A percentile compares a stretch with the other conserved stretches of the same genome.
phyloP scores from a whole-genome alignment of 2,329 filamentous ascomycete species.

The Pyrenophora tritici-repentis region DNA sequence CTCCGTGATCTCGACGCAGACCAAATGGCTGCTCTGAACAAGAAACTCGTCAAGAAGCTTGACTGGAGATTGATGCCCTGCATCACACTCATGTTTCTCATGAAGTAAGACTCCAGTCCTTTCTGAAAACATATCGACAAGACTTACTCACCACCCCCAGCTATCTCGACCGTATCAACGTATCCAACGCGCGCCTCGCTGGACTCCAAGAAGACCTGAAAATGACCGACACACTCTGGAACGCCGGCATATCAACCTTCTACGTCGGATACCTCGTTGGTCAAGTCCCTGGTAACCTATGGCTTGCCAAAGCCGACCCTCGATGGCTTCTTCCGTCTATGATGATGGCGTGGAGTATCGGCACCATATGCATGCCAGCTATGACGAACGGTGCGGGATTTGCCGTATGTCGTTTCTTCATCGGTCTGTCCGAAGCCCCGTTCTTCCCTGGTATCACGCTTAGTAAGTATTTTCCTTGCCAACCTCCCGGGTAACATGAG shows the following conservation, averaged over 20 bases:
- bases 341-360: constrained; percentile 52
- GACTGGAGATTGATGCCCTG: constrained; percentile 40
- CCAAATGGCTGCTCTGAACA: constrained; percentile 36
- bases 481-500: too few species aligned
- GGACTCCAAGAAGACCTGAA: constrained; percentile 47
- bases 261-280: constrained; percentile 55
- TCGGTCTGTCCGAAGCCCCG: constrained; percentile 47
- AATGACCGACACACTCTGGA: constrained; percentile 42
- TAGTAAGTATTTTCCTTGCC: too few species aligned
- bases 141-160: constrained; percentile 19
- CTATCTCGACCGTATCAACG: constrained; percentile 50
- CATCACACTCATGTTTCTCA: constrained; percentile 40
- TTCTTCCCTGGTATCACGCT: constrained; percentile 48
- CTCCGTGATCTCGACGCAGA: constrained; percentile 30
- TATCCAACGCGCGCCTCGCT: constrained; percentile 47
- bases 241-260: constrained; percentile 50
- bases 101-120: constrained; percentile 26
- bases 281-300: constrained; percentile 55
- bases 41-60: constrained; percentile 30
- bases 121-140: neutral
- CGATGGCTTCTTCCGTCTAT: constrained; percentile 46
- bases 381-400: constrained; percentile 45
- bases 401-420: constrained; percentile 45
- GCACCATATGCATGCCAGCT: constrained; percentile 53
- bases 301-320: constrained; percentile 50